Base-by-base conservation (phyloP, 2,329 filamentous ascomycete species). In the Arthroderma sp. region DNA sequence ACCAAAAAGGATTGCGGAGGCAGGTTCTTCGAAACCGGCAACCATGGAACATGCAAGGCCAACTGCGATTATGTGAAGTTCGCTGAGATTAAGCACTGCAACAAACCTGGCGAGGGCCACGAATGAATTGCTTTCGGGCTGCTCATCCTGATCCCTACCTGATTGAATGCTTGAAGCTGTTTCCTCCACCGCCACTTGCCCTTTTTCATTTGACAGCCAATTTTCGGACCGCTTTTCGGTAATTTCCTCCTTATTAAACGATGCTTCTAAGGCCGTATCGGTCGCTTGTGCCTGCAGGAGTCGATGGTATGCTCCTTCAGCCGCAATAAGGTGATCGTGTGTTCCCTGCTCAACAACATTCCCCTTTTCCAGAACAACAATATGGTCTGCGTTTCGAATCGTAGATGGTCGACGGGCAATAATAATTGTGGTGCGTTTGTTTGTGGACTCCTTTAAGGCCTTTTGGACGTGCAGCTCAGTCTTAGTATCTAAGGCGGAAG, bases 381-480 rank as follows among this genome's bases (percentile, higher is more conserved):
- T 66, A 39, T 61, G 62, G 51, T 67, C 61, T 6, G 64, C 63
- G 10, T 51, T 50, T 47, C 53, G 57, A 15, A 67, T 55, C 0
- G 63, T 67, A 2, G 63, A 54, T 8, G 67, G 54, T 42, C 61
- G 61, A 50, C 67, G 64, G 1, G 64, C 64, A 43, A 67, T 66
- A n/a, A 62, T 42, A 6, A 55, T 46, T 11, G 53, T 53, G 3
- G 53, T 55, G 15, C 47, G 40, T 3, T 47, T 83, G 48, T 78
- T 71, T 1, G 84, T 72, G 9, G 85, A 85, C 38, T 43, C 77
- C 52, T 91, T 83, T 2, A 93, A 71, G 10, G 85, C 86, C 33
- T 81, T 81, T 60, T 93, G 85, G 1, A 93, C 85, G 5, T 87
- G 78, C 42, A 81, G 83, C 62, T 93, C 85, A 1, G 82, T 85